Base-by-base conservation (phyloP, 1,139 yeast genomes). In the Scheffersomyces illinoinensis region DNA sequence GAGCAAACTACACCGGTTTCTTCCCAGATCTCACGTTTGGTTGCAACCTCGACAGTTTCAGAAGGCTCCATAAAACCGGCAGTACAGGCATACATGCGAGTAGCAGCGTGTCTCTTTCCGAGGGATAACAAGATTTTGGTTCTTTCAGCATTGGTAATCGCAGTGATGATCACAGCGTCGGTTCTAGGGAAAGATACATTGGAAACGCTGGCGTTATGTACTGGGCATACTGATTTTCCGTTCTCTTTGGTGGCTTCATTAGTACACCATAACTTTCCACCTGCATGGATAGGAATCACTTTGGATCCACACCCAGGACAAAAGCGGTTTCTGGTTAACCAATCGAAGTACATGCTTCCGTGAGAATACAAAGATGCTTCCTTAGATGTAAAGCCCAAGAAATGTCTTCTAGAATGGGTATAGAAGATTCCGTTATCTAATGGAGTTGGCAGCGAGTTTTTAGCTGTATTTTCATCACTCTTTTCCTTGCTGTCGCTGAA, bases 31-130 rank as follows among this genome's bases (percentile, higher is more conserved):
- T 93, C 99, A 62, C 99, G 79, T 55, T 88, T 81, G 47, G 96
- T 91, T 17, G 97, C 96, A 53, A 87, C 89, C 73, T 93, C 98
- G 33, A 93, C 87, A 0, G 96, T 87, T 75, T 93, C 99, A 24
- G 93, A 90, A 0, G 98, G 97, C 73, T 93, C 99, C 85, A 93
- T 87, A 71, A 93, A 93, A 4, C 99, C 99, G 1, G 98, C 97
- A 56, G 96, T 85, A 68, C 97, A 90, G 17, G 96, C 84, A 74
- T 89, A 93, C 85, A 90, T 84, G 46, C 62, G 61, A 60, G 84
- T 75, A 47, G 74, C 77, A 4, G 75, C 75, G 55, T 74, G 75
- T 59, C 96, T 77, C 65, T 82, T 87, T 61, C 86, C 85, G 59
- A 91, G 81, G 2, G 96, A 97, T 20, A 93, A 79, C 53, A 95